Evolutionary conservation across 257 asterid genomes (phyloP), one percentile per base, ranked within the genome.

Genomic region (Salvia hispanica): DNA sequence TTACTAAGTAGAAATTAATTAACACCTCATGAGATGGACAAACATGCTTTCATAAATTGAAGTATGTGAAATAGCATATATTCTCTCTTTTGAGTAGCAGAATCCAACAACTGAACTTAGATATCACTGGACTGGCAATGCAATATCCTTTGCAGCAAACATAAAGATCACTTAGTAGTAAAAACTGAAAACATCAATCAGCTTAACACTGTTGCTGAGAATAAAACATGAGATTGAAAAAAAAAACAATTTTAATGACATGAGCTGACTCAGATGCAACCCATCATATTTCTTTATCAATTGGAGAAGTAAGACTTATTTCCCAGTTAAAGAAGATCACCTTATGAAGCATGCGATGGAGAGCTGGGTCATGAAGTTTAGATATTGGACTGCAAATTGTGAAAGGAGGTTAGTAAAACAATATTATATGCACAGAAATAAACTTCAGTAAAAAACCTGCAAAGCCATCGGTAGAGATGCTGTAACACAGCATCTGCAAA

Each of bases 301-400:
- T 59, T 62, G 12, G 71, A 60, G 48, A 63, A 63, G 31, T 15
- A 51, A 59, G 62, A 31, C 55, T 64, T 56, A 42, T 57, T 63
- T 70, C 64, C 61, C 71, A 50, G 58, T 59, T 18, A 74, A 66
- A 48, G 55, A 37, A 64, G 42, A 66, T 72, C 81, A 93, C 99
- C 99, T 93, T 93, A 73, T 93, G 95, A 68, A 93, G 97, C 97
- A 91, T 88, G 68, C 87, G 86, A 76, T 93, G 95, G 61, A 94
- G 92, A 77, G 95, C 95, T 42, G 97, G 97, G 74, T 94, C 99
- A 77, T 94, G 99, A 62, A 94, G 95, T 79, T 82, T 91, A 56
- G 99, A 94, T 33, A 78, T 79, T 47, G 99, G 99, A 80, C 99
- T 94, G 92, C 81, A 85, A 65, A 74, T 59, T 4, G 52, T 25